A percentile compares a stretch with the other conserved stretches of the same genome.
Evolutionary conservation across 164 flowering plant species (phyloP).

Genomic region (Taxillus chinensis): DNA sequence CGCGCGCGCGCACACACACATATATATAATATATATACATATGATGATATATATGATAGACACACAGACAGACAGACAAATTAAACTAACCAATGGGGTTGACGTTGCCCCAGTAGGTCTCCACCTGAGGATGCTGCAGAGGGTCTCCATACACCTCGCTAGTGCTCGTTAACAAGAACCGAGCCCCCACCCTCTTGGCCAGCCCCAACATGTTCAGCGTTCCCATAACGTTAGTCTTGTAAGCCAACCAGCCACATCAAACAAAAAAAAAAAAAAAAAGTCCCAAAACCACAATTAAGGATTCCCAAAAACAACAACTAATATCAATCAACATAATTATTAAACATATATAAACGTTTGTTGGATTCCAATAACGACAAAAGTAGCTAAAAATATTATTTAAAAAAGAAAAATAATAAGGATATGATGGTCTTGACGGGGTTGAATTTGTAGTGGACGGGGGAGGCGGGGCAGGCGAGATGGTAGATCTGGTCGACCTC

Average conservation of each 20-base stretch:
- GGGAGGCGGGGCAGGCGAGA: constrained; percentile 45
- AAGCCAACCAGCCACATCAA: constrained; percentile 1
- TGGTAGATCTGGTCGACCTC: constrained; percentile 49
- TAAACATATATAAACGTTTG: too few relatives aligned
- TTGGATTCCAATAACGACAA: too few relatives aligned
- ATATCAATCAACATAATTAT: too few relatives aligned
- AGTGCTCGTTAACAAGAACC: constrained; percentile 39
- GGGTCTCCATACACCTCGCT: constrained; percentile 51
- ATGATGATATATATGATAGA: too few relatives aligned
- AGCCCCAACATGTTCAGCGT: constrained; percentile 45
- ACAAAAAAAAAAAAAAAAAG: neutral
- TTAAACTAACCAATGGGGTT: constrained; percentile 36
- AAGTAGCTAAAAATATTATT: neutral
- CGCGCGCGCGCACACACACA: neutral
- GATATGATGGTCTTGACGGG: constrained; percentile 50
- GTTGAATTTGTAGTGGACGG: constrained; percentile 44
- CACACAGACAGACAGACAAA: too few relatives aligned
- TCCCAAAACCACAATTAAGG: too few relatives aligned
- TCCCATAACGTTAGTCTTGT: constrained; percentile 51
- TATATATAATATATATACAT: too few relatives aligned
- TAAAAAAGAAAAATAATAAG: constrained; percentile 7
- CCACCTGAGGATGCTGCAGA: constrained; percentile 36
- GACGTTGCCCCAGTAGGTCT: constrained; percentile 49
- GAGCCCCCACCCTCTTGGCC: constrained; percentile 37
- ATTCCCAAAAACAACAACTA: too few relatives aligned